Conservation (phyloP, 2,329 filamentous ascomycete species). For the Trichoderma sp. region DNA sequence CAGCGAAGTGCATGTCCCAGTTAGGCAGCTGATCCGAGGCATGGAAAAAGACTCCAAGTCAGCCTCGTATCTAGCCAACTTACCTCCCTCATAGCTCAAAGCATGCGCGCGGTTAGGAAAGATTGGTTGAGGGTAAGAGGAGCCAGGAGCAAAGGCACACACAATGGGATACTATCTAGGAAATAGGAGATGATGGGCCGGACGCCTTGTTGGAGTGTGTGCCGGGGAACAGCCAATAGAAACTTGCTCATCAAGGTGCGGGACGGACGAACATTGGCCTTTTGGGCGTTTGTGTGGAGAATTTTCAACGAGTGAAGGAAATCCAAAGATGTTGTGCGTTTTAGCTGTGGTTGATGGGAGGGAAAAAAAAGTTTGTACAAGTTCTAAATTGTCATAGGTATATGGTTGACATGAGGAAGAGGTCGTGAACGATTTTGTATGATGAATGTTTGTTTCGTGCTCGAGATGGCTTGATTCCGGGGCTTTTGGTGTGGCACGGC, state of each 20-base stretch:
- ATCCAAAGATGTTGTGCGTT: neutral
- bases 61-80: neutral
- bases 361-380: neutral
- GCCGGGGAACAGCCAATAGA: slow-evolving; percentile 41
- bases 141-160: neutral
- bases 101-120: slow-evolving; percentile 15
- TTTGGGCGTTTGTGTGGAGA: slow-evolving; percentile 6
- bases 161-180: neutral
- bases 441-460: too few species aligned
- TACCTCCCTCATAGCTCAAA: neutral
- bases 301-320: neutral
- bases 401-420: too few species aligned
- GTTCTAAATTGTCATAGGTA: neutral
- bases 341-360: neutral
- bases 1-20: neutral
- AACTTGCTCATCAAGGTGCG: slow-evolving; percentile 43
- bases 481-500: slow-evolving; percentile 10
- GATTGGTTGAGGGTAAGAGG: neutral
- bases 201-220: slow-evolving; percentile 18
- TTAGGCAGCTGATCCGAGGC: neutral
- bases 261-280: slow-evolving; percentile 16
- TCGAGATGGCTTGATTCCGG: neutral
- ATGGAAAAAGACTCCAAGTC: too few species aligned
- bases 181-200: slow-evolving; percentile 3
- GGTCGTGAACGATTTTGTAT: too few species aligned